Percentiles rank a stretch among this genome's conserved stretches.
Conservation (phyloP, 345 rosid species). For the Ceriops tagal region DNA sequence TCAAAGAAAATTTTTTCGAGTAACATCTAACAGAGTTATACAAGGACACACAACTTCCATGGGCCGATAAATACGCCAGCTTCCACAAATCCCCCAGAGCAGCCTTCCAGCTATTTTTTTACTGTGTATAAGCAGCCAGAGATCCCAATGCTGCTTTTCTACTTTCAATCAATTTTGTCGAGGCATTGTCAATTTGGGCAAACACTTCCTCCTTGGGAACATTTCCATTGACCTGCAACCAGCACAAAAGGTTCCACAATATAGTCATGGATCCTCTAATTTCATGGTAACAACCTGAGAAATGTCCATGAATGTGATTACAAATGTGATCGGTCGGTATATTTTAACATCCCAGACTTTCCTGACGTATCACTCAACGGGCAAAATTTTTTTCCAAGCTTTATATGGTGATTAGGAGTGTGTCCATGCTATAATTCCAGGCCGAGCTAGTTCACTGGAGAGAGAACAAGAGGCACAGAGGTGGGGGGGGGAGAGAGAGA, state of each 20-base stretch:
- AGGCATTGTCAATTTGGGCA: constrained; percentile 43
- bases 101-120: neutral
- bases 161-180: constrained; percentile 43
- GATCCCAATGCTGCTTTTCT: constrained; percentile 35
- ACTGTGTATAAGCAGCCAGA: constrained; percentile 30
- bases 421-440: neutral
- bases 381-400: neutral
- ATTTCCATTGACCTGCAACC: constrained; percentile 59
- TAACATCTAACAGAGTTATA: too few relatives aligned
- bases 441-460: neutral
- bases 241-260: neutral
- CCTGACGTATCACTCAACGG: neutral
- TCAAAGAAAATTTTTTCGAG: too few relatives aligned
- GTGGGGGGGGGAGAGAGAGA: constrained; percentile 4
- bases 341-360: too few relatives aligned
- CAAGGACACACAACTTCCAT: too few relatives aligned
- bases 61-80: neutral
- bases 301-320: neutral
- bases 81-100: neutral
- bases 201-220: constrained; percentile 59
- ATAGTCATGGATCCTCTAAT: neutral
- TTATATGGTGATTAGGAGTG: neutral
- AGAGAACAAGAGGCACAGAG: neutral
- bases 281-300: neutral
- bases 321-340: neutral